Conservation (phyloP, 192 early-diverging fungal species). For the Radiomyces spectabilis region DNA sequence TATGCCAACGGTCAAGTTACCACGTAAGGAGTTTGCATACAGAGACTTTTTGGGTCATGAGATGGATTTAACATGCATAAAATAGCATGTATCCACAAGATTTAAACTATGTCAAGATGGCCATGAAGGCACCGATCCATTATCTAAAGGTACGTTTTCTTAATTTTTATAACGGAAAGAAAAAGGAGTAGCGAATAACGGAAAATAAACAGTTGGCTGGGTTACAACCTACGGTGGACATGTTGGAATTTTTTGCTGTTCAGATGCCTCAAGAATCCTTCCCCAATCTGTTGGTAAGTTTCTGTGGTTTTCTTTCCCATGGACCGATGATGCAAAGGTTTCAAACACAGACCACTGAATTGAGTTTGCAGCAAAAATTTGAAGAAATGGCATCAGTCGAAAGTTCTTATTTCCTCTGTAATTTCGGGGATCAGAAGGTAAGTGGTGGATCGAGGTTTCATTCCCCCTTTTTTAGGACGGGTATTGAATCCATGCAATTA, state of each 20-base stretch:
- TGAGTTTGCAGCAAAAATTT: conserved; percentile 63
- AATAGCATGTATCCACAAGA: conserved; percentile 6
- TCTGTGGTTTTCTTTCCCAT: neutral
- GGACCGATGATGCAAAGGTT: too few species aligned
- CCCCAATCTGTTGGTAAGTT: conserved; percentile 50
- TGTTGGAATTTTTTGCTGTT: conserved; percentile 69
- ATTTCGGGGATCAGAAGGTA: conserved; percentile 56
- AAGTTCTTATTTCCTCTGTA: conserved; percentile 71
- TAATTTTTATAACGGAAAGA: too few species aligned
- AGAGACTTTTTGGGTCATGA: conserved; percentile 2
- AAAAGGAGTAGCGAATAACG: neutral
- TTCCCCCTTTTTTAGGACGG: too few species aligned
- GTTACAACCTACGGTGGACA: conserved; percentile 63
- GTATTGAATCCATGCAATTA: too few species aligned
- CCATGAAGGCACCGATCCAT: conserved; percentile 19
- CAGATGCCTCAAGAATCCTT: conserved; percentile 60
- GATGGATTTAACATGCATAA: neutral
- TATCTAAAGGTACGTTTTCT: conserved; percentile 13
- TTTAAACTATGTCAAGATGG: conserved; percentile 22
- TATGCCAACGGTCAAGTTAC: conserved; percentile 64
- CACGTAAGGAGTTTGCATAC: conserved; percentile 36
- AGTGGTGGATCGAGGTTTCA: too few species aligned
- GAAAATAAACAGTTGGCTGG: conserved; percentile 46
- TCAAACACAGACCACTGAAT: too few species aligned
- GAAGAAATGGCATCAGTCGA: conserved; percentile 59